Evolutionary conservation across 345 rosid genomes (phyloP).

Genomic region (Cardamine chenopodiifolia): DNA sequence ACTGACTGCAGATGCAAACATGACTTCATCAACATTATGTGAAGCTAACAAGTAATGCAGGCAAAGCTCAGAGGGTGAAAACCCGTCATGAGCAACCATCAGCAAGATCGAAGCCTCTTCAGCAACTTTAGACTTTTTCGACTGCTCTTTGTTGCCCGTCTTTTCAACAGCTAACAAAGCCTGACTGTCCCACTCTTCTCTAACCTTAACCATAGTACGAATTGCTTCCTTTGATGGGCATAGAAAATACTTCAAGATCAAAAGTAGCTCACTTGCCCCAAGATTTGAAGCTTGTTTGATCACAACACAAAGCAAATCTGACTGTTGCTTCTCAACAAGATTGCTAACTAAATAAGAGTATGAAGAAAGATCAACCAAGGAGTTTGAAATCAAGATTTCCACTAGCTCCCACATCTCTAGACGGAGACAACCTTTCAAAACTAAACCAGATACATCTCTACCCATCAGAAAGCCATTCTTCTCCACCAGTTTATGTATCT

Average conservation of each 20-base stretch:
- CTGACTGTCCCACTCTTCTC: slow-evolving; percentile 75
- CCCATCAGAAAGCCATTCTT: slow-evolving; percentile 54
- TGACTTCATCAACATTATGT: slow-evolving; percentile 57
- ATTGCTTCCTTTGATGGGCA: slow-evolving; percentile 68
- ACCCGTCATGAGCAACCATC: slow-evolving; percentile 84
- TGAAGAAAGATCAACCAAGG: slow-evolving; percentile 53
- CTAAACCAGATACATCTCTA: slow-evolving; percentile 56
- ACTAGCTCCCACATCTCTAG: slow-evolving; percentile 76
- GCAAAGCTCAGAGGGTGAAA: slow-evolving; percentile 69
- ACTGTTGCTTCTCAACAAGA: slow-evolving; percentile 61
- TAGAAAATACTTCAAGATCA: slow-evolving; percentile 73
- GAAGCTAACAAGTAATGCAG: slow-evolving; percentile 74
- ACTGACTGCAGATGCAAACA: slow-evolving; percentile 59
- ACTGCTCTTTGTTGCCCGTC: slow-evolving; percentile 40
- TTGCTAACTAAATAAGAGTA: slow-evolving; percentile 54
- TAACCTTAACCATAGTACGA: slow-evolving; percentile 56
- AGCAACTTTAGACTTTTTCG: slow-evolving; percentile 49
- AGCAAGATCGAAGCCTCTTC: slow-evolving; percentile 76
- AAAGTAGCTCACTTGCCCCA: slow-evolving; percentile 60
- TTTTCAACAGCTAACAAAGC: slow-evolving; percentile 61
- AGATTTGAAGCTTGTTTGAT: slow-evolving; percentile 68
- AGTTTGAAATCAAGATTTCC: slow-evolving; percentile 53
- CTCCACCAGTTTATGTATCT: slow-evolving; percentile 59
- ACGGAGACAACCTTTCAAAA: slow-evolving; percentile 67
- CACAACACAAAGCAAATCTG: slow-evolving; percentile 68